Evolutionary conservation across 192 early-diverging fungal species (phyloP).

Genomic region (Coemansia sp.): DNA sequence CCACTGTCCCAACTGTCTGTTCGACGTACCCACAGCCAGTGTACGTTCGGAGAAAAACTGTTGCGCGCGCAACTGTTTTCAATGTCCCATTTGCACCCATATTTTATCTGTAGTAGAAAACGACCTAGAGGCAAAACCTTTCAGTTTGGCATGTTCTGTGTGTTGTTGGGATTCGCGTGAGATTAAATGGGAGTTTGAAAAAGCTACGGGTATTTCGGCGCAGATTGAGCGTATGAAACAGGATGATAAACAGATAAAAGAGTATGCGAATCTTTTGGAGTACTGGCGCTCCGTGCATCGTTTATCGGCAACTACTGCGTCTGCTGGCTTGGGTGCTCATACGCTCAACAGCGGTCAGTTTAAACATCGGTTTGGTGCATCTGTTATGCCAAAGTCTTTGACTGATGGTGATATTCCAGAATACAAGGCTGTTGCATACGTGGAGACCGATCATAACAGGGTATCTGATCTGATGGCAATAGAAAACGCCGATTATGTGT

Average conservation of each 20-base stretch:
- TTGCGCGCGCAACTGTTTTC: conserved; percentile 91
- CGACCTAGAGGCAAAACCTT: conserved; percentile 48
- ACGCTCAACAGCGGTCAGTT: conserved; percentile 10
- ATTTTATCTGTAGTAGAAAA: conserved; percentile 72
- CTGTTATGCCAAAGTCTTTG: not conserved
- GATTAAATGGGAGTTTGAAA: conserved; percentile 90
- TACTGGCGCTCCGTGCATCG: conserved; percentile 81
- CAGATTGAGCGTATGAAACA: conserved; percentile 84
- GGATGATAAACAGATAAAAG: conserved; percentile 63
- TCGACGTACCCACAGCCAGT: conserved; percentile 93
- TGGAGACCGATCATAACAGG: conserved; percentile 12
- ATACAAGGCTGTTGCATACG: conserved; percentile 26
- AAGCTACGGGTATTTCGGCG: conserved; percentile 87
- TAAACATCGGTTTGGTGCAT: conserved; percentile 21
- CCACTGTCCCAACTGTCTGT: conserved; percentile 95
- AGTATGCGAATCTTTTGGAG: conserved; percentile 81
- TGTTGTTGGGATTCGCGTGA: conserved; percentile 95
- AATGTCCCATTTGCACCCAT: conserved; percentile 85
- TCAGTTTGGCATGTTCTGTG: conserved; percentile 77
- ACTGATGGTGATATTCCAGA: conserved; percentile 3
- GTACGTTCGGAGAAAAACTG: conserved; percentile 95
- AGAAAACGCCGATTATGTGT: conserved; percentile 34
- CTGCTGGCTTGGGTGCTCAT: not conserved
- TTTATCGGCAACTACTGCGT: conserved; percentile 23
- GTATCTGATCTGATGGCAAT: conserved; percentile 21